Base-by-base conservation (phyloP, 495 filamentous ascomycete species). In the Amphirosellinia nigrospora region DNA sequence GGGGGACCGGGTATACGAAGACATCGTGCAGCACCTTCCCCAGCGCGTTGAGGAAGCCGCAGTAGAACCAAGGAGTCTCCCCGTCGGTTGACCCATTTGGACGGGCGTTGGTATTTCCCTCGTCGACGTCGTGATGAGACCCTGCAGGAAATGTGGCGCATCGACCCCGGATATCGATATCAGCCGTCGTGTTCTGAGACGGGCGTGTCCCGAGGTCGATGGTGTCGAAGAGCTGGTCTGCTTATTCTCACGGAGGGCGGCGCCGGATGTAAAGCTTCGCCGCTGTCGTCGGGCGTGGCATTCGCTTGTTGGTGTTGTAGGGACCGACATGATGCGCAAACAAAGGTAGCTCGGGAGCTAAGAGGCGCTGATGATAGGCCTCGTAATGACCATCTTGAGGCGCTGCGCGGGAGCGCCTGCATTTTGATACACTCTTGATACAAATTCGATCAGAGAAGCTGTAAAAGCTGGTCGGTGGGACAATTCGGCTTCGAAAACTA, bases 21-120 rank as follows among this genome's bases (percentile, higher is more conserved):
- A 93, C 92, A 79, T 99, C 96, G 79, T 94, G 88, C 32, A 98
- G 82, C 11, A 98, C 84, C 48, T 93, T 86, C 52, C 96, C 94
- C 71, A 90, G 87, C 23, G 93, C 93, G 72, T 90, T 97, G 15
- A 99, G 86, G 75, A 99, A 97, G 2, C 89, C 92, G 28, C 88
- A 83, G 81, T 96, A 98, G 77, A 88, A 88, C 19, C 89, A 88
- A 68, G 79, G 11, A 60, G 80, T 58, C 77, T 79, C 43, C 19
- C 41, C 11, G 41, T 30, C 69, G 75, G 30, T 66, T 61, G 32
- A 45, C 38, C 66, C 53, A 46, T 66, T 64, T 11, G 38, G 32
- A 23, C 21, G 21, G 0, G 70, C 74, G 66, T 70, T 74, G 75
- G 73, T 78, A 71, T 70, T 83, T 34, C 67, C 58, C 36, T 75